phyloP scores from a whole-genome alignment of 2,329 filamentous ascomycete species.

The Diaporthe velutina region DNA sequence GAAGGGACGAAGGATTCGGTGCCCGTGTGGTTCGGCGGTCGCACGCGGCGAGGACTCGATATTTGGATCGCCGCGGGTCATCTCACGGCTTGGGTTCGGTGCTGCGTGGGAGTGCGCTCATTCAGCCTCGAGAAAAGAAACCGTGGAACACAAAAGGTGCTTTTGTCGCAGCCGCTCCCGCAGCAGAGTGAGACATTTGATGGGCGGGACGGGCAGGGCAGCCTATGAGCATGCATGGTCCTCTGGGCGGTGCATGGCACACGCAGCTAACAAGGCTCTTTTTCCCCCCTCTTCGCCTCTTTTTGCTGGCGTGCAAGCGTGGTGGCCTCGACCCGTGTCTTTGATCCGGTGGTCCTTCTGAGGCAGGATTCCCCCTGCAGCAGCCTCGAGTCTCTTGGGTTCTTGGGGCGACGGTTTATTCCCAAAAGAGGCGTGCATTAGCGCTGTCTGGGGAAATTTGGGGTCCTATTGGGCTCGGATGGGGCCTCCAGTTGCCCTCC shows the following conservation, averaged over 20 bases:
- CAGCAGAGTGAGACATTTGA: slow-evolving; percentile 30
- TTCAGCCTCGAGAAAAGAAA: slow-evolving; percentile 9
- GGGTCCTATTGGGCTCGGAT: slow-evolving; percentile 25
- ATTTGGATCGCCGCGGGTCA: slow-evolving; percentile 32
- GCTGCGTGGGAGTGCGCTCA: not conserved
- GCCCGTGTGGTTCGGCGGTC: slow-evolving; percentile 13
- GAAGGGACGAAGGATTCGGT: not conserved
- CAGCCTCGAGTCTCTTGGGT: not conserved
- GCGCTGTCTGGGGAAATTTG: slow-evolving; percentile 35
- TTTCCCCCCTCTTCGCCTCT: not conserved
- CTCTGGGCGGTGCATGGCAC: not conserved
- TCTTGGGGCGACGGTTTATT: not conserved
- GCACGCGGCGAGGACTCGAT: slow-evolving; percentile 17
- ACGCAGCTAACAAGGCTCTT: not conserved
- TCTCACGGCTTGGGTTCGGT: not conserved
- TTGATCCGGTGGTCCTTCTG: slow-evolving; percentile 19
- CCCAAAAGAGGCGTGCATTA: slow-evolving; percentile 27
- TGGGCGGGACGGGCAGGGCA: slow-evolving; percentile 25
- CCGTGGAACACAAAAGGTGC: slow-evolving; percentile 7
- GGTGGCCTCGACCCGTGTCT: slow-evolving; percentile 15
- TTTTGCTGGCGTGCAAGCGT: too few relatives aligned
- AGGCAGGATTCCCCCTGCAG: slow-evolving; percentile 29
- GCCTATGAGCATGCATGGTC: slow-evolving; percentile 10
- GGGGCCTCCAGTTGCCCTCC: not conserved
- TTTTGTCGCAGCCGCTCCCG: slow-evolving; percentile 23